These are phyloP conservation scores for Middelhovenomyces tepae DNA, from an alignment of 805 yeast genomes.

Conservation along the genomic window DNA sequence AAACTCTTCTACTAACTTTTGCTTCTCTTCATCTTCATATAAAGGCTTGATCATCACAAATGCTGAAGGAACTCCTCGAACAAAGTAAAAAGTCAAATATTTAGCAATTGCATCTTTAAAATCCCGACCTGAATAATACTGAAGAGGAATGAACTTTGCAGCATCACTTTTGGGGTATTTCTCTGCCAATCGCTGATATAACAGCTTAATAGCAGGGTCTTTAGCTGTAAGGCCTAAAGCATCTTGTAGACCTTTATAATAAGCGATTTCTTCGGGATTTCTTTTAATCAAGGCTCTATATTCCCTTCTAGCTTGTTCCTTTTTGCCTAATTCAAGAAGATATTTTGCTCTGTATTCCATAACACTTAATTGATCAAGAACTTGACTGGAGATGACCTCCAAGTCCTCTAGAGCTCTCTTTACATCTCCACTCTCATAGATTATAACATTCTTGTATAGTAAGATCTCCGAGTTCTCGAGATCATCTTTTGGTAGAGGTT, in stretches of 20 bases:
- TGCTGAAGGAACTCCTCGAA: slow-evolving; percentile 82
- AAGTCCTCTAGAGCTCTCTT: slow-evolving; percentile 55
- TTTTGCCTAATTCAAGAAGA: slow-evolving; percentile 46
- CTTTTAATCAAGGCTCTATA: slow-evolving; percentile 68
- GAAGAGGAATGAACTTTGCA: slow-evolving; percentile 66
- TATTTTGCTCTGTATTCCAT: slow-evolving; percentile 62
- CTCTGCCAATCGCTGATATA: slow-evolving; percentile 55
- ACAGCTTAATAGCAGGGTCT: slow-evolving; percentile 31
- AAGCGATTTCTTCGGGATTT: slow-evolving; percentile 70
- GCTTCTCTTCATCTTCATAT: slow-evolving; percentile 40
- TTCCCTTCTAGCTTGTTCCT: slow-evolving; percentile 55
- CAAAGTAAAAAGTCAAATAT: slow-evolving; percentile 55
- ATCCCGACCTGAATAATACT: slow-evolving; percentile 33
- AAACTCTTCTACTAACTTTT: slow-evolving; percentile 40
- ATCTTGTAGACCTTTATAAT: slow-evolving; percentile 59
- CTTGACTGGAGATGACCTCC: slow-evolving; percentile 42
- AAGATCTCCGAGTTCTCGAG: slow-evolving; percentile 76
- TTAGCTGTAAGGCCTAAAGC: slow-evolving; percentile 48
- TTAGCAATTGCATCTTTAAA: slow-evolving; percentile 39
- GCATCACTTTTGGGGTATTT: slow-evolving; percentile 83
- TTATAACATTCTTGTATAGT: slow-evolving; percentile 60
- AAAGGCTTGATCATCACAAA: slow-evolving; percentile 80
- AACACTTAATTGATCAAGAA: slow-evolving; percentile 50
- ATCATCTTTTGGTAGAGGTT: slow-evolving; percentile 57
- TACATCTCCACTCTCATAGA: slow-evolving; percentile 55